Evolutionary conservation across 1,284 basidiomycete species (phyloP), one percentile per base, ranked within the genome.

Genomic region (Cryptococcus wingfieldii): DNA sequence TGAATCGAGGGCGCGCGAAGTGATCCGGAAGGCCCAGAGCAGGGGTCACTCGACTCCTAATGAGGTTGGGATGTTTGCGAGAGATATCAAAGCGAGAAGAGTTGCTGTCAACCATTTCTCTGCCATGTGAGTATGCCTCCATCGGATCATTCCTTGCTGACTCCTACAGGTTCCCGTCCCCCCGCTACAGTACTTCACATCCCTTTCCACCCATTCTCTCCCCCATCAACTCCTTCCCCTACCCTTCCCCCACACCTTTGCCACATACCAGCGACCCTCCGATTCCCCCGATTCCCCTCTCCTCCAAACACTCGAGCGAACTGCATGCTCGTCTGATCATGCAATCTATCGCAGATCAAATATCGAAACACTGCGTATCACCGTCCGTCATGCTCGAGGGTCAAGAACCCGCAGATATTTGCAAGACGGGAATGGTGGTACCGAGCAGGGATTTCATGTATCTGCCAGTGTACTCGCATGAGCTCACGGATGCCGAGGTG

Each of bases 31-130:
- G 64, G 83, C 84, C 4, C 70, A 83, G 25, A 77, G 79, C 46
- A 80, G 86, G 57, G 91, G 90, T 0, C 92, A 95, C 74, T 92
- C 90, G 19, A 87, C 87, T 0, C 87, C 90, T 0, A 79, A 79
- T 25, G 88, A 89, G 81, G 92, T 90, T 1, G 92, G 90, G 10
- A 79, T 74, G 37, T 93, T 93, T 71, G 90, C 90, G 1, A 82
- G 80, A 50, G 68, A 65, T 0, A 81, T 90, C 51, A 78, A 80
- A 5, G 89, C 90, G 14, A 78, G 83, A 60, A 76, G 82, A 53
- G 77, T 95, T 5, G 83, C 88, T 16, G 71, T 95, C 57, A 94
- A 94, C 72, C 91, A 94, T 71, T 87, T 93, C 51, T 86, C 89
- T 50, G 80, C 81, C 53, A 83, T 86, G 88, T 89, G 61, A 69